A percentile compares a stretch with the other conserved stretches of the same genome.
phyloP scores from a whole-genome alignment of 2,329 filamentous ascomycete genomes.

The Colletotrichum costaricense region DNA sequence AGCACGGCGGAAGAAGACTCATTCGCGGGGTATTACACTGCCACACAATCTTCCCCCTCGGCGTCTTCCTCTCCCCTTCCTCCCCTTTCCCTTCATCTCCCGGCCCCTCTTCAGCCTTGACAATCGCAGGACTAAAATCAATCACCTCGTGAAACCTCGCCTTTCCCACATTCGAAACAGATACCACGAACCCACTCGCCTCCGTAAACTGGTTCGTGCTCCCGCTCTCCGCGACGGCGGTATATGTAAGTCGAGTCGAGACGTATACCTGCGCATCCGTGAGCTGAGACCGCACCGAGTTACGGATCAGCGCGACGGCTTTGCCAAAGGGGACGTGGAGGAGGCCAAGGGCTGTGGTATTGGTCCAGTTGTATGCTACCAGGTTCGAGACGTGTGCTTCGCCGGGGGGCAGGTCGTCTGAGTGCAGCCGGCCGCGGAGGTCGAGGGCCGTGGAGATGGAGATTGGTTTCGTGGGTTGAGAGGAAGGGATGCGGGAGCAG shows the following conservation, averaged over 20 bases:
- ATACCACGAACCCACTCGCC: constrained; percentile 22
- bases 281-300: constrained; percentile 14
- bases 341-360: background rate
- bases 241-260: constrained; percentile 18
- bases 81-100: background rate
- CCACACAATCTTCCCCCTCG: constrained; percentile 27
- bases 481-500: background rate
- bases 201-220: constrained; percentile 29
- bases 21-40: constrained; percentile 26
- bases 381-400: constrained; percentile 23
- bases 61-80: background rate
- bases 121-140: constrained; percentile 26
- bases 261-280: constrained; percentile 24
- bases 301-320: constrained; percentile 9
- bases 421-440: constrained; percentile 19
- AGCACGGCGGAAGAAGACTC: constrained; percentile 17
- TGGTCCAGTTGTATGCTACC: constrained; percentile 31
- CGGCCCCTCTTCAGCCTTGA: background rate
- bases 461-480: background rate
- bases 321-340: constrained; percentile 11
- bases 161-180: constrained; percentile 21
- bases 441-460: constrained; percentile 27
- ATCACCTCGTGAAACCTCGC: constrained; percentile 31
- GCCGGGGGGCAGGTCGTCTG: constrained; percentile 7
- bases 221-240: constrained; percentile 26